Evolutionary conservation across 352 stramenopile genomes (phyloP), one percentile per base, ranked within the genome.

Genomic region (Phytophthora vignae): DNA sequence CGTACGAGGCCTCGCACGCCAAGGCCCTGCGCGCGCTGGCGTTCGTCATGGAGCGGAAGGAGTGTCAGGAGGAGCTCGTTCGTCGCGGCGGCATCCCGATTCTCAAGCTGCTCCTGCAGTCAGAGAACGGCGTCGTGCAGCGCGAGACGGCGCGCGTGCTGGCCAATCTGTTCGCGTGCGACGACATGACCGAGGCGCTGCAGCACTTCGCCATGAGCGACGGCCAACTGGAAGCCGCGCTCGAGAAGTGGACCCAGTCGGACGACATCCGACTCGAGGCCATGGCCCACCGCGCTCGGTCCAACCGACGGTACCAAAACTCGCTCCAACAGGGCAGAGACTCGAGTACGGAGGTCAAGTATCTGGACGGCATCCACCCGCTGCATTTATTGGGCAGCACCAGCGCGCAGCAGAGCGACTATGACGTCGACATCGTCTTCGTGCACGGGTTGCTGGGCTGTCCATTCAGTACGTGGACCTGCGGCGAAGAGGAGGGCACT

Each of bases 361-460:
- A 94, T 60, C 58, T 90, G 11, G 87, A 94, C 38, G 85, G 85
- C 14, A 86, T 94, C 29, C 83, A 94, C 14, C 84, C 87, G 9
- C 79, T 92, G 19, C 84, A 92, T 33, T 83, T 90, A 17, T 90
- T 76, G 3, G 77, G 67, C 27, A 56, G 21, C 17, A 44, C 19
- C 4, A 73, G 22, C 14, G 40, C 49, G 11, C 60, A 82, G 8
- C 48, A 74, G 54, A 62, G 53, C 50, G 64, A 84, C 14, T 94
- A 92, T 44, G 83, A 93, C 33, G 77, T 94, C 1, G 89, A 96
- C 29, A 82, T 96, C 4, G 87, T 96, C 14, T 92, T 96, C 56
- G 83, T 96, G 36, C 89, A 96, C 54, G 89, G 89, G 0, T 66
- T 96, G n/a, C 61, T 94, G 2, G 89, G 89, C 3, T 93, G 83